phyloP scores from a whole-genome alignment of 345 rosid species.

The Hibiscus mutabilis region DNA sequence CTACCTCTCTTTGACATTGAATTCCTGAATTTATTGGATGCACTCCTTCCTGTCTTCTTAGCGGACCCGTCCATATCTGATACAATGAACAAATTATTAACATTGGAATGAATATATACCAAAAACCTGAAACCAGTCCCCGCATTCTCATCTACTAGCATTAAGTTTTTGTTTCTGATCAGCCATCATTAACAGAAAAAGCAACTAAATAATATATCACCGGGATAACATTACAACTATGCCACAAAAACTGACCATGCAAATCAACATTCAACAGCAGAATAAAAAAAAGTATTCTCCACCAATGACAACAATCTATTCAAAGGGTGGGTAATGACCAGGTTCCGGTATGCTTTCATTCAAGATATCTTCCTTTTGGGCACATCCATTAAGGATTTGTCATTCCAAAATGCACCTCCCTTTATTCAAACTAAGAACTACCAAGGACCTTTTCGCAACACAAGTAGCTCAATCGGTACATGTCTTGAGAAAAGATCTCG shows the following conservation, averaged over 20 bases:
- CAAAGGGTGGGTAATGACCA: no score
- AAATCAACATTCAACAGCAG: not conserved
- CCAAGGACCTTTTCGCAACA: not conserved
- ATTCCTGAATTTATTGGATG: constrained; percentile 72
- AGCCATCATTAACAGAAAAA: not conserved
- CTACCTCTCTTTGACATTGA: constrained; percentile 57
- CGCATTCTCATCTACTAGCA: not conserved
- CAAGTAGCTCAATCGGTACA: not conserved
- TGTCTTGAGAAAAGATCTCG: not conserved
- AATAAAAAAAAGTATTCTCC: not conserved
- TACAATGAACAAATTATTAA: not conserved
- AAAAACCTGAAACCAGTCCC: not conserved
- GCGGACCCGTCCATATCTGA: constrained; percentile 48
- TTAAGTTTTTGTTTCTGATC: not conserved
- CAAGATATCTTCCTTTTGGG: not conserved
- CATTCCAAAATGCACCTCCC: not conserved
- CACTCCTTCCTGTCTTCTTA: constrained; percentile 52
- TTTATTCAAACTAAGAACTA: not conserved
- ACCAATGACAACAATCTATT: not conserved
- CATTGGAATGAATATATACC: not conserved
- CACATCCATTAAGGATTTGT: no score
- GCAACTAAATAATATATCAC: not conserved
- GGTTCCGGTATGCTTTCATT: no score
- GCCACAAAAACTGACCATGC: not conserved
- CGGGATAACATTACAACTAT: not conserved